phyloP scores from a whole-genome alignment of 2,329 filamentous ascomycete genomes.

The Aureobasidium sp. region DNA sequence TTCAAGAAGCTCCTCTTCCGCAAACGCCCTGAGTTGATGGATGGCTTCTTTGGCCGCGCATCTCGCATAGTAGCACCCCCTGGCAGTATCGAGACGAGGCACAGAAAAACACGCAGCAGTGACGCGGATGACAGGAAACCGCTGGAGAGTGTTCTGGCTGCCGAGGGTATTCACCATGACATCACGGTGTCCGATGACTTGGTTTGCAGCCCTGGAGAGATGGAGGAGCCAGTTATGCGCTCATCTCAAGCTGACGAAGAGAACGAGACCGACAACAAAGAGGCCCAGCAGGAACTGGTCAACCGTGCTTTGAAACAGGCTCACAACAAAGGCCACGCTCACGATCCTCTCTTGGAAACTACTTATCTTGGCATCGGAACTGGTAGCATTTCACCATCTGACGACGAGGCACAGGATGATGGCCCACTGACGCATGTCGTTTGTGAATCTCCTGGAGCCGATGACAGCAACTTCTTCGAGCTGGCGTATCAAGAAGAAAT shows the following conservation, averaged over 20 bases:
- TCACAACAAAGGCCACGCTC: conserved; percentile 53
- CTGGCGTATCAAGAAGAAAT: conserved; percentile 79
- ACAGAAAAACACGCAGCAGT: conserved; percentile 42
- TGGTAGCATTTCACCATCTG: conserved; percentile 33
- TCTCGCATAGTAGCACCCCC: conserved; percentile 54
- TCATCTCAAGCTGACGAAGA: conserved; percentile 25
- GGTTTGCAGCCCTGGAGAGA: conserved; percentile 23
- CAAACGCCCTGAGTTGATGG: conserved; percentile 48
- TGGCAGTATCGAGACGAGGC: conserved; percentile 22
- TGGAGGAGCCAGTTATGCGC: conserved; percentile 16
- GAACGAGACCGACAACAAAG: conserved; percentile 26
- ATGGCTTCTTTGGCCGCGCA: conserved; percentile 53
- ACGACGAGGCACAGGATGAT: conserved; percentile 34
- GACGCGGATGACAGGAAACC: conserved; percentile 46
- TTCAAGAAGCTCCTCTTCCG: conserved; percentile 70
- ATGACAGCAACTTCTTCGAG: conserved; percentile 84
- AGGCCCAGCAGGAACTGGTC: neutral
- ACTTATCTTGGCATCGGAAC: conserved; percentile 72
- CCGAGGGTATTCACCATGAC: conserved; percentile 48
- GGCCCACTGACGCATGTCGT: conserved; percentile 46
- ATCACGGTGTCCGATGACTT: conserved; percentile 31
- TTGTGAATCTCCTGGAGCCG: conserved; percentile 76
- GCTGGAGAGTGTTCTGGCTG: conserved; percentile 44
- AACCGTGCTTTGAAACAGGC: conserved; percentile 21
- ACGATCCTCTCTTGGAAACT: conserved; percentile 57